Conservation (phyloP, 805 yeast species). For the Candida suzukii region DNA sequence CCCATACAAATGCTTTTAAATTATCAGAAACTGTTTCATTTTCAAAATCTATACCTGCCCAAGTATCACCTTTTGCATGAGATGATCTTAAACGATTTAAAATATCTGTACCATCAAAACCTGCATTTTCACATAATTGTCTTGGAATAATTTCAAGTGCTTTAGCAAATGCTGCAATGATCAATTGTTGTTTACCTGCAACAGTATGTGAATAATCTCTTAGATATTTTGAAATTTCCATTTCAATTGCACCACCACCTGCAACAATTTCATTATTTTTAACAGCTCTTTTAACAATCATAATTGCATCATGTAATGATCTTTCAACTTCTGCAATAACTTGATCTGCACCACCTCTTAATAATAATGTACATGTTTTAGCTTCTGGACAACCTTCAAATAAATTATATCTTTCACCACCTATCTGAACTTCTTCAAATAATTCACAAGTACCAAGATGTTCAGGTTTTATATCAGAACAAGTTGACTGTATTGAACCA, state of each 20-base stretch:
- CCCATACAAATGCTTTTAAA: constrained; percentile 89
- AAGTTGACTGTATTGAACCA: constrained; percentile 76
- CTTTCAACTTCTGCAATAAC: constrained; percentile 98
- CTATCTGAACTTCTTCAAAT: constrained; percentile 94
- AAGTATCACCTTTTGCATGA: constrained; percentile 86
- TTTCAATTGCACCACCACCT: constrained; percentile 99
- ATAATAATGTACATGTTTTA: constrained; percentile 84
- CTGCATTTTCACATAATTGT: constrained; percentile 98
- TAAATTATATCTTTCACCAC: constrained; percentile 89
- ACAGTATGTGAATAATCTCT: constrained; percentile 82
- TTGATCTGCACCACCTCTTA: constrained; percentile 98
- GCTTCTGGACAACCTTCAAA: constrained; percentile 91
- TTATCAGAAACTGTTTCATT: constrained; percentile 79
- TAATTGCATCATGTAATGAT: constrained; percentile 95
- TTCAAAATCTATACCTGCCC: constrained; percentile 92
- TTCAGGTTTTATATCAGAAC: constrained; percentile 57
- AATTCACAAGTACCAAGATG: constrained; percentile 78
- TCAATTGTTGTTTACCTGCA: constrained; percentile 93
- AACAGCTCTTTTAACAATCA: constrained; percentile 95
- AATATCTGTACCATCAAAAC: constrained; percentile 94
- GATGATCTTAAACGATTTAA: constrained; percentile 86
- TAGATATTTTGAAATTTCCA: constrained; percentile 87
- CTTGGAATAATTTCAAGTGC: constrained; percentile 96
- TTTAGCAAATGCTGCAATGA: constrained; percentile 87
- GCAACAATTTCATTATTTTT: constrained; percentile 85